Evolutionary conservation across 2,329 filamentous ascomycete genomes (phyloP).

Genomic region (Colletotrichum sp.): DNA sequence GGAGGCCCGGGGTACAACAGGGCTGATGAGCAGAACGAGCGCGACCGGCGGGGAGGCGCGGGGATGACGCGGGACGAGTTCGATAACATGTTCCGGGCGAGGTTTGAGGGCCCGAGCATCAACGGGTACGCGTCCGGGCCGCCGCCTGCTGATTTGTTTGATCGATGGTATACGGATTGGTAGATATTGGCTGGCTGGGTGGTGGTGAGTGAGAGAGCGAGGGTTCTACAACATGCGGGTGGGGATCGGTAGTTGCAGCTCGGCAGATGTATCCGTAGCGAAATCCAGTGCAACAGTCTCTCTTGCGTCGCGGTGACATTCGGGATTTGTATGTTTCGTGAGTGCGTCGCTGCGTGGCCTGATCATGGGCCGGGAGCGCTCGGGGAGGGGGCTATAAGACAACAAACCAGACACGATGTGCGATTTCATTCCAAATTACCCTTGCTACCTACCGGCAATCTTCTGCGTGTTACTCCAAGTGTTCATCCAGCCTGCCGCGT

Average conservation of each 20-base stretch:
- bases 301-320: not conserved
- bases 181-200: not conserved
- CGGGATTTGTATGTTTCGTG: not conserved
- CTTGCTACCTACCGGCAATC: not conserved
- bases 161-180: not conserved
- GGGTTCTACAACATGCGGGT: not conserved
- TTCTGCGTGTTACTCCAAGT: not conserved
- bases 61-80: conserved; percentile 7
- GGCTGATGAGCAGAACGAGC: not conserved
- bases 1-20: not conserved
- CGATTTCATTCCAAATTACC: not conserved
- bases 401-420: not conserved
- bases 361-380: not conserved
- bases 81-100: not conserved
- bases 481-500: not conserved
- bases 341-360: not conserved
- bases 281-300: not conserved
- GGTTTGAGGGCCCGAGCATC: not conserved
- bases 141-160: not conserved
- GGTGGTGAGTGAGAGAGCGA: not conserved
- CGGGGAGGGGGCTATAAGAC: not conserved
- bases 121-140: not conserved
- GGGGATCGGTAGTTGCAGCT: not conserved
- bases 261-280: not conserved
- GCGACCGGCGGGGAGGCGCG: not conserved